Base-by-base conservation (phyloP, 202 grass and related monocot genomes). In the Saccharum hybrid region DNA sequence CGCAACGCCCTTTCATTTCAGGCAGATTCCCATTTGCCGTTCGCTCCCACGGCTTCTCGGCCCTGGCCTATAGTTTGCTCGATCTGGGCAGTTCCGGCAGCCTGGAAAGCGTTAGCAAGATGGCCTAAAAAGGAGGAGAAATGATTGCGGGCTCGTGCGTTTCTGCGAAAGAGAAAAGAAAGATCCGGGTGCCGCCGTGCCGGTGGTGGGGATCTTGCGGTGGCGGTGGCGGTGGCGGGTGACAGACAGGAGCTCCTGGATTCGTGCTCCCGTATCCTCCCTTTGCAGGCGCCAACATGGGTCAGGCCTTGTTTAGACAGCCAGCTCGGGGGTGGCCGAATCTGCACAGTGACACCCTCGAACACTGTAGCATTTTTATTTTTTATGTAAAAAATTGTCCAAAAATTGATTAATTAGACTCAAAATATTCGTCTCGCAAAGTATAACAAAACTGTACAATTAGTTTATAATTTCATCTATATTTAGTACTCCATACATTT, bases 221-320 rank as follows among this genome's bases (percentile, higher is more conserved):
- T 12, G 42, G 12, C 3, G 16, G 56, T 26, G 26, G 26, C 26
- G 28, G 18, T 40, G 68, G 3, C 12, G 16, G 56, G 10, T 39
- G 80, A 57, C 69, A 4, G 63, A 63, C 82, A 84, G 34, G 61
- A 69, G 68, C 84, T 33, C 84, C 84, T 84, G 73, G 72, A 70
- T 77, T 34, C 33, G 82, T 61, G 82, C 72, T 76, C 70, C 42
- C 26, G 68, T 40, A 49, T 4, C 52, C 51, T 79, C 19, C 63
- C 73, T 85, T 85, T 82, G 62, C 52, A 70, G 52, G 82, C 74
- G 73, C 33, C 28, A 28, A 28, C 28, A 28, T 28, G 28, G 28
- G 28, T 28, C 28, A 26, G 26, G 26, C 26, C 26, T 26, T 26
- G 26, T 26, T 26, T 26, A 26, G 26, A 26, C 26, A 26, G 26